phyloP scores from a whole-genome alignment of 805 yeast genomes.

The Brettanomyces naardenensis region DNA sequence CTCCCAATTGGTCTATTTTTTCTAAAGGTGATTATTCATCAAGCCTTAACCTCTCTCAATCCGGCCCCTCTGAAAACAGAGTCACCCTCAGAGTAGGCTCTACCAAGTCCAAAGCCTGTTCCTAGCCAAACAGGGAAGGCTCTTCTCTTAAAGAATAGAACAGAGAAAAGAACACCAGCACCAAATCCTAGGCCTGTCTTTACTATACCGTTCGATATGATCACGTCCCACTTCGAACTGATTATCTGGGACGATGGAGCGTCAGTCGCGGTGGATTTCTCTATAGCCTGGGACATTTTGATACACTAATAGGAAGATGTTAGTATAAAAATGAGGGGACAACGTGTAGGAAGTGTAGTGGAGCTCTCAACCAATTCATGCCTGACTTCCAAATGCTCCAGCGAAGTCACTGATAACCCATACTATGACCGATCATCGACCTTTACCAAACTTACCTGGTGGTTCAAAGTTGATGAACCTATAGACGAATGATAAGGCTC shows the following conservation, averaged over 20 bases:
- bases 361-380: too few relatives aligned
- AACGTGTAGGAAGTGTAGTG: too few relatives aligned
- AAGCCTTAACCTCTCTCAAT: slow-evolving; percentile 65
- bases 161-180: slow-evolving; percentile 90
- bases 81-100: slow-evolving; percentile 98
- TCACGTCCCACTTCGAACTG: slow-evolving; percentile 76
- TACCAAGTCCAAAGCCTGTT: slow-evolving; percentile 93
- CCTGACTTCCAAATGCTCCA: too few relatives aligned
- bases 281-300: background rate
- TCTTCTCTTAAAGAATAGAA: slow-evolving; percentile 84
- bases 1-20: too few relatives aligned
- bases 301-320: background rate
- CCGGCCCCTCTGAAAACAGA: slow-evolving; percentile 89
- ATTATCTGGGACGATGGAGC: slow-evolving; percentile 22
- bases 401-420: too few relatives aligned
- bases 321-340: background rate
- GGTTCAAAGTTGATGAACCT: too few relatives aligned
- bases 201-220: slow-evolving; percentile 85
- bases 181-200: slow-evolving; percentile 96
- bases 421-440: too few relatives aligned
- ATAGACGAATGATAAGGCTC: too few relatives aligned
- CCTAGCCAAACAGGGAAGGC: slow-evolving; percentile 98
- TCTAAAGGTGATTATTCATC: too few relatives aligned
- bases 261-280: slow-evolving; percentile 6
- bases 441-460: too few relatives aligned